Evolutionary conservation across 495 filamentous ascomycete species (phyloP).

Genomic region (Xylaria acuta): DNA sequence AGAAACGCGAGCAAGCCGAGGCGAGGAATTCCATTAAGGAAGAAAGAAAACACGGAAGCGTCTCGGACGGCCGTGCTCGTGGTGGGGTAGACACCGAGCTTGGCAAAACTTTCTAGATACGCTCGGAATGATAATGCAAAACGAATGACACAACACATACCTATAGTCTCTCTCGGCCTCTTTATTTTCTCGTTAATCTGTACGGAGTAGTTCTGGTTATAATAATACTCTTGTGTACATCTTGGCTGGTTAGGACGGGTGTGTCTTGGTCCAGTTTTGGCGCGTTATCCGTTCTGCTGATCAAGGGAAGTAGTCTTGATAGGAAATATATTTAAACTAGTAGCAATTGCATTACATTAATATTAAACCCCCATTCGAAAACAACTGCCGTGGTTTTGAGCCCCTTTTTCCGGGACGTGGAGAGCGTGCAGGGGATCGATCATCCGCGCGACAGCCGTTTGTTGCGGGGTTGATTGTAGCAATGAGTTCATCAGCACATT

Average conservation of each 20-base stretch:
- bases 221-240: too few relatives aligned
- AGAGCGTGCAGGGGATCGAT: constrained; percentile 13
- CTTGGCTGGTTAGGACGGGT: neutral
- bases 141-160: too few relatives aligned
- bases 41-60: constrained; percentile 17
- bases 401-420: neutral
- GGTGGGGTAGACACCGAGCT: constrained; percentile 19
- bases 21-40: constrained; percentile 15
- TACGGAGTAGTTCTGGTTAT: too few relatives aligned
- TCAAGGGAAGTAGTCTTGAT: neutral
- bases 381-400: constrained; percentile 14
- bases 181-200: too few relatives aligned
- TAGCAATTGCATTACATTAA: neutral
- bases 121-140: too few relatives aligned
- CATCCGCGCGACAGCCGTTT: neutral
- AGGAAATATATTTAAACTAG: neutral
- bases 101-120: constrained; percentile 5
- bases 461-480: constrained; percentile 13
- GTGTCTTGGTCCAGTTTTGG: neutral
- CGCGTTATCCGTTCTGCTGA: neutral
- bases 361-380: neutral
- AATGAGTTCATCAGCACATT: neutral
- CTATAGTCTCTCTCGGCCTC: neutral
- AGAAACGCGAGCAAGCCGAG: constrained; percentile 23
- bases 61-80: constrained; percentile 6